Conservation (phyloP, 306 rosid genomes). For the Lupinus albus region DNA sequence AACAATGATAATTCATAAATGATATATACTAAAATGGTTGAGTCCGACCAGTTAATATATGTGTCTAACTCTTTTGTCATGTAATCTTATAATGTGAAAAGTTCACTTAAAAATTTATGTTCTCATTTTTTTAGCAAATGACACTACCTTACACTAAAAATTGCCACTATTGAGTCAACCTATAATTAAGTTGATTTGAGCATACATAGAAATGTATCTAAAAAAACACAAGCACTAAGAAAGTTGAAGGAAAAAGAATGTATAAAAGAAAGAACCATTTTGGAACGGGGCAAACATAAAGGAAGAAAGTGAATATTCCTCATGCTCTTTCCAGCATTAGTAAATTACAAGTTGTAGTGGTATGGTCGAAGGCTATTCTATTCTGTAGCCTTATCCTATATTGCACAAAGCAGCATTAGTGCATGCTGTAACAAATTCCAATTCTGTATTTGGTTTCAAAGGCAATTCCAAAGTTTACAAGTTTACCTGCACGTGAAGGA, state of each 20-base stretch:
- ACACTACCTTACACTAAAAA: neutral
- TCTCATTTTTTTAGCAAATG: neutral
- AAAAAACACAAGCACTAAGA: slow-evolving; percentile 2
- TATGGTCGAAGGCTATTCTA: neutral
- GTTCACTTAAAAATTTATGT: no score
- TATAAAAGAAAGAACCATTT: slow-evolving; percentile 6
- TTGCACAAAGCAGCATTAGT: slow-evolving; percentile 3
- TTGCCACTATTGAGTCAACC: neutral
- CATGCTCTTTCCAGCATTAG: neutral
- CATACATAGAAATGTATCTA: neutral
- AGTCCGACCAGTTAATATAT: no score
- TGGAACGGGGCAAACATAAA: neutral
- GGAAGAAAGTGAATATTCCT: slow-evolving; percentile 26
- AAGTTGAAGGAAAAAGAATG: neutral
- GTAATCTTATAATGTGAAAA: no score
- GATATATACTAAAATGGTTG: no score
- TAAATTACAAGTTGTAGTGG: slow-evolving; percentile 5
- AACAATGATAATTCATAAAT: no score
- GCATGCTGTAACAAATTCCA: neutral
- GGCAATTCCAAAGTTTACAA: neutral
- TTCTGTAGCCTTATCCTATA: slow-evolving; percentile 5
- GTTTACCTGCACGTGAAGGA: neutral
- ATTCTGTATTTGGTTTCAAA: slow-evolving; percentile 1
- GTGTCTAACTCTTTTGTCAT: no score
- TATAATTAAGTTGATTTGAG: neutral